Percentiles rank a stretch among this genome's conserved stretches.
Conservation (phyloP, 345 rosid genomes). For the Citrus medica region DNA sequence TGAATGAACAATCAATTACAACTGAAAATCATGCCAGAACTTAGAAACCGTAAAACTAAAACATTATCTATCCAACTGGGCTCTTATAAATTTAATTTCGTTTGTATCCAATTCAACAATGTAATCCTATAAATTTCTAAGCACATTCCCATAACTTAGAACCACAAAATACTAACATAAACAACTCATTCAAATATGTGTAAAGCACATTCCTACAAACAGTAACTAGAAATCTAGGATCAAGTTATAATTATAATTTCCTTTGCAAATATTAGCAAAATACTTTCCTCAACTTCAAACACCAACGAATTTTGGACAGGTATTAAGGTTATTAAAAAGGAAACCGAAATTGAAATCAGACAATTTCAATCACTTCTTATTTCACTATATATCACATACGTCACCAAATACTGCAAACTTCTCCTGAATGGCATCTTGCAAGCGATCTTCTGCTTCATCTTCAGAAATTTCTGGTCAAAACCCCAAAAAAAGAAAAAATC, state of each 20-base stretch:
- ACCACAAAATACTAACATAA: background rate
- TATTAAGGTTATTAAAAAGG: background rate
- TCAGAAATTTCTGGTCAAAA: constrained; percentile 80
- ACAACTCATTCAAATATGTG: background rate
- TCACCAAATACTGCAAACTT: constrained; percentile 96
- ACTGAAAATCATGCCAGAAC: background rate
- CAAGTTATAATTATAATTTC: background rate
- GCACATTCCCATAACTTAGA: background rate
- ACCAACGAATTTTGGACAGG: background rate
- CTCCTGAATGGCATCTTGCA: constrained; percentile 96
- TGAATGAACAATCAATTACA: constrained; percentile 11
- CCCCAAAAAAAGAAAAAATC: background rate
- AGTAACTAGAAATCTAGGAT: background rate
- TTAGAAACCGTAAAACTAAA: background rate
- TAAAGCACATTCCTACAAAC: background rate
- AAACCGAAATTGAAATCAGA: background rate
- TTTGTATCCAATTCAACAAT: background rate
- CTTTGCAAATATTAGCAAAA: background rate
- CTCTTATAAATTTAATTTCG: background rate
- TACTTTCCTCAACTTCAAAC: background rate
- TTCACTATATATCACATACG: constrained; percentile 44
- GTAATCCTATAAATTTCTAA: background rate
- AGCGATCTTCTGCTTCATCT: constrained; percentile 93
- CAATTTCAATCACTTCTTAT: constrained; percentile 12
- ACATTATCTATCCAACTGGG: background rate